Base-by-base conservation (phyloP, 164 flowering plant species). In the Pachysandra terminalis region DNA sequence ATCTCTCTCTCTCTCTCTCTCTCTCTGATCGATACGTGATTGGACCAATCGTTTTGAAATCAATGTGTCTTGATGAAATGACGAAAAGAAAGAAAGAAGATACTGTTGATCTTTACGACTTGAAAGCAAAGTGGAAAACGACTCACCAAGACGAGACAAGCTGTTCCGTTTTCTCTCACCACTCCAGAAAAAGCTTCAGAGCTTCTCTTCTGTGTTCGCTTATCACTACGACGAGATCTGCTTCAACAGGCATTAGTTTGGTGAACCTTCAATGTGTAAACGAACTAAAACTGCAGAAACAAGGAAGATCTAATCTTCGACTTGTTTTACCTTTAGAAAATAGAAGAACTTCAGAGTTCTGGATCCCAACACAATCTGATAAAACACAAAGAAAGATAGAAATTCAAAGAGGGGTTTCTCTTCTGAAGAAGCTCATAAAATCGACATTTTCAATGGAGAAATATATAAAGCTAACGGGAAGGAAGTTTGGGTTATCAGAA, bases 1-100 rank as follows among this genome's bases (percentile, higher is more conserved):
- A 64, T 25, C 53, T 49, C 55, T 17, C 37, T 24, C 56, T 48
- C 53, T 49, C 55, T n/a, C n/a, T n/a, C n/a, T n/a, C n/a, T n/a
- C n/a, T 17, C 37, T 24, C 56, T 48, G 67, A 64, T 64, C 41
- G 57, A 8, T 51, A 52, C 27, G 57, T 26, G 45, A 64, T 64
- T 19, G n/a, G 2, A 17, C 19, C 48, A 52, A 16, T 59, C 21
- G 41, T 67, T 32, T 67, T 59, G 26, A 58, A 67, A 56, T 68
- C 64, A 58, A 57, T 35, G 40, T 66, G 55, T 37, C 19, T 58
- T 56, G 32, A 32, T 71, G 60, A 65, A 71, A 71, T 52, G 74
- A 71, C 65, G 24, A 16, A 35, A 48, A 57, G 28, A 56, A 21
- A 23, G 13, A 63, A 24, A 2, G 25, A 12, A 56, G 19, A 14